A percentile compares a stretch with the other conserved stretches of the same genome.
These are phyloP conservation scores for Thymus mandschuricus DNA, from an alignment of 257 asterid genomes.

Conservation along the genomic window DNA sequence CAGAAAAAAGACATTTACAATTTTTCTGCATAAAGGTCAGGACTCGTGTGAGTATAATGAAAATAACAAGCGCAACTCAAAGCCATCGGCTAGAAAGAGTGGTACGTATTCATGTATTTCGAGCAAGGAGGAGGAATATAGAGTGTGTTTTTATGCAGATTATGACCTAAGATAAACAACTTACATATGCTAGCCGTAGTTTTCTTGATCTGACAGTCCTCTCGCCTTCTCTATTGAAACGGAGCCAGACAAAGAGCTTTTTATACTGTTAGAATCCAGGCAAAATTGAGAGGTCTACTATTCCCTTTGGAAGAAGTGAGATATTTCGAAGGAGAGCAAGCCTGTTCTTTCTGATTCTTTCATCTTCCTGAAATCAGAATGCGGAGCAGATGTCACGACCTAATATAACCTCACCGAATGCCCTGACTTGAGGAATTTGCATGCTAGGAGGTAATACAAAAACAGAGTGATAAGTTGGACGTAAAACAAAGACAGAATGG, in stretches of 20 bases:
- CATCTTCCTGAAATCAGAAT: conserved; percentile 69
- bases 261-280: conserved; percentile 48
- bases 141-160: background rate
- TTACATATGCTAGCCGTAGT: background rate
- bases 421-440: background rate
- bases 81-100: too few species aligned
- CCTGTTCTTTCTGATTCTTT: conserved; percentile 81
- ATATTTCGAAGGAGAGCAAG: conserved; percentile 75
- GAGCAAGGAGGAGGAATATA: background rate
- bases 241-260: background rate
- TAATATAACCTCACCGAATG: background rate
- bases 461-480: too few species aligned
- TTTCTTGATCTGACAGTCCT: background rate
- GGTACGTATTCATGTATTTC: background rate
- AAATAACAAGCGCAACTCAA: background rate
- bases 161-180: background rate
- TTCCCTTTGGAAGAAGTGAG: conserved; percentile 89
- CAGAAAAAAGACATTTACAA: background rate
- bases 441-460: too few species aligned
- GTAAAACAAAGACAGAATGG: too few species aligned
- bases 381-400: conserved; percentile 17
- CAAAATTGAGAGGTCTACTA: conserved; percentile 83
- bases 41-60: too few species aligned
- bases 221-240: background rate
- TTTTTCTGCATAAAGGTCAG: too few species aligned